Evolutionary conservation across 176 grass and related monocot genomes (phyloP).

Genomic region (Zoysia pacifica): DNA sequence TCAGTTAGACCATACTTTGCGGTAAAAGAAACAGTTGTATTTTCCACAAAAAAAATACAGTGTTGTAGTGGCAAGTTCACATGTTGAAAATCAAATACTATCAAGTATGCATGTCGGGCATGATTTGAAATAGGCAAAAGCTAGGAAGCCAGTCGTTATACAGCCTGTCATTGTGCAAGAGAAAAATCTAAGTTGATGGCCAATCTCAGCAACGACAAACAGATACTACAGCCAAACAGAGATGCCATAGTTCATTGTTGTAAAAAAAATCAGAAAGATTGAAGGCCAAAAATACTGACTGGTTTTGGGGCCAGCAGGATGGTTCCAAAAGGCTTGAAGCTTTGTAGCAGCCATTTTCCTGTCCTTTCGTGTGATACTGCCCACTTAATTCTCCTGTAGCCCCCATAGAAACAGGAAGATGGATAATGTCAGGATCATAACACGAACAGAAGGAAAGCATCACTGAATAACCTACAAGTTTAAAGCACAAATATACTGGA

Average conservation of each 20-base stretch:
- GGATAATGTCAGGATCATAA: neutral
- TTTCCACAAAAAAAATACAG: neutral
- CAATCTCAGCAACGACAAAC: conserved; percentile 4
- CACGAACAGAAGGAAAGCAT: no score
- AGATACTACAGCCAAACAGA: neutral
- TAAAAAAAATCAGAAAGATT: neutral
- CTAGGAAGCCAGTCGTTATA: neutral
- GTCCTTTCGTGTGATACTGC: conserved; percentile 10
- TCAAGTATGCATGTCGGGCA: neutral
- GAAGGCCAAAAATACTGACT: conserved; percentile 42
- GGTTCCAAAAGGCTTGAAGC: conserved; percentile 86
- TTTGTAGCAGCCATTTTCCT: conserved; percentile 68
- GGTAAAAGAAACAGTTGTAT: conserved; percentile 4
- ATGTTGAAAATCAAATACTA: neutral
- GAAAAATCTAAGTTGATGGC: neutral
- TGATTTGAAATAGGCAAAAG: neutral
- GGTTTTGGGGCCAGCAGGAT: conserved; percentile 93
- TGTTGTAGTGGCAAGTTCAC: neutral
- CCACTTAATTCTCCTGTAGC: neutral
- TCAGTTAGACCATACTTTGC: neutral
- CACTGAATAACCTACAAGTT: no score
- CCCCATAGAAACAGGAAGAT: conserved; percentile 26
- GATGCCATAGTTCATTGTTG: neutral
- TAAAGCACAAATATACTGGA: no score
- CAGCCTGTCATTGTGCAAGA: neutral